Percentiles rank a stretch among this genome's conserved stretches.
phyloP scores from a whole-genome alignment of 352 stramenopile species.

The Globisporangium nagaii region DNA sequence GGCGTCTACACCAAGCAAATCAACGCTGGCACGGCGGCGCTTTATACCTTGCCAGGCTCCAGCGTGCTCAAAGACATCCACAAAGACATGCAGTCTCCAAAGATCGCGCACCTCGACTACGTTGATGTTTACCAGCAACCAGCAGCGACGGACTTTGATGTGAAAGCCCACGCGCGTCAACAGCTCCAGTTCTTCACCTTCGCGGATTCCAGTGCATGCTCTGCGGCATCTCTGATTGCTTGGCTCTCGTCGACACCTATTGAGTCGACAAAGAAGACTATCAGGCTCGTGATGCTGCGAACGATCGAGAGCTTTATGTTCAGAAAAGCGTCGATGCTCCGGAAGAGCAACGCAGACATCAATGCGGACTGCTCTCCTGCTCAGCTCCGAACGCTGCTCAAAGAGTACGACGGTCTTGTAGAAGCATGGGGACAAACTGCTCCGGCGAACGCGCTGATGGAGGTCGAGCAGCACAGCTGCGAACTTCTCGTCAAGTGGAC shows the following conservation, averaged over 20 bases:
- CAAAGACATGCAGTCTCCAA: background rate
- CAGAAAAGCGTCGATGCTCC: background rate
- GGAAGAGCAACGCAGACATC: background rate
- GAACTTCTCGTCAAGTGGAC: constrained; percentile 38
- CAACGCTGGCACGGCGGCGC: background rate
- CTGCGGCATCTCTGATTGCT: background rate
- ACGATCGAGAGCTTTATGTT: constrained; percentile 36
- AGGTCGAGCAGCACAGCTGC: constrained; percentile 31
- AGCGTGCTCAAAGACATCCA: background rate
- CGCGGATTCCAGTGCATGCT: background rate
- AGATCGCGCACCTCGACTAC: background rate
- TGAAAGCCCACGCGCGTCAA: background rate
- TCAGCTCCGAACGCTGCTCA: constrained; percentile 3
- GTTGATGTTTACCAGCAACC: background rate
- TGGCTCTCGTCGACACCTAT: background rate
- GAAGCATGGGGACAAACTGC: constrained; percentile 10
- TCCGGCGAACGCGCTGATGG: constrained; percentile 9
- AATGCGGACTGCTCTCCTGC: background rate
- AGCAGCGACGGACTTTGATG: background rate
- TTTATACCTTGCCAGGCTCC: background rate
- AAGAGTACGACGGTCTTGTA: constrained; percentile 5
- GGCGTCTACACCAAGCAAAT: background rate
- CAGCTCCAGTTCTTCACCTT: constrained; percentile 1
- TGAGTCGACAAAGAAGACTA: background rate
- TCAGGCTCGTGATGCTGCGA: constrained; percentile 15